Evolutionary conservation across 352 stramenopile genomes (phyloP).

Genomic region (Phytophthora hybrid): DNA sequence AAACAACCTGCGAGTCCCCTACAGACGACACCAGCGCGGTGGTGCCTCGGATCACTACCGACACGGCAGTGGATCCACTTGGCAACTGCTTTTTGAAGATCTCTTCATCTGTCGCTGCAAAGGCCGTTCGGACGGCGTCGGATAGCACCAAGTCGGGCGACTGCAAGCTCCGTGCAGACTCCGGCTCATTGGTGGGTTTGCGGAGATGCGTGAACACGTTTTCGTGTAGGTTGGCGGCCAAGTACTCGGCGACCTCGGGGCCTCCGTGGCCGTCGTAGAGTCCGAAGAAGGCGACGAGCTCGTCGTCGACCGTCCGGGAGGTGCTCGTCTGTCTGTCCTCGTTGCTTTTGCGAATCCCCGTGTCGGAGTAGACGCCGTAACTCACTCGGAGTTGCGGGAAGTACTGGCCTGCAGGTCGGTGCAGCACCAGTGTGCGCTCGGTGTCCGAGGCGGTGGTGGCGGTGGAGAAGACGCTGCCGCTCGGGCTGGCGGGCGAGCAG

Average conservation of each 20-base stretch:
- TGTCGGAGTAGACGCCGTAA: conserved; percentile 80
- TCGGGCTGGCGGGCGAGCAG: conserved; percentile 62
- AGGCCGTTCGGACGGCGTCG: conserved; percentile 55
- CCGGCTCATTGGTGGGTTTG: conserved; percentile 34
- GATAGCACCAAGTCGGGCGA: conserved; percentile 35
- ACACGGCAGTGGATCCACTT: conserved; percentile 77
- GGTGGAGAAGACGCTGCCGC: conserved; percentile 76
- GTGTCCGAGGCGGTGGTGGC: conserved; percentile 79
- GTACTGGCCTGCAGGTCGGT: conserved; percentile 58
- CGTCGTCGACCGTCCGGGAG: conserved; percentile 57
- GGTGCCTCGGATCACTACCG: conserved; percentile 63
- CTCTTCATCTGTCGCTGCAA: conserved; percentile 66
- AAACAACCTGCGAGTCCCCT: conserved; percentile 83
- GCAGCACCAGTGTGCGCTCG: conserved; percentile 70
- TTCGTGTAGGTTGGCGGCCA: conserved; percentile 66
- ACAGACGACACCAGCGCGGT: conserved; percentile 72
- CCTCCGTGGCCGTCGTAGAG: conserved; percentile 88
- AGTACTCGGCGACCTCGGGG: conserved; percentile 69
- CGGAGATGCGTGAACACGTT: conserved; percentile 65
- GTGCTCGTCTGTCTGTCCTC: conserved; percentile 74
- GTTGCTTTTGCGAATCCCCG: conserved; percentile 77
- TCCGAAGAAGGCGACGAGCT: conserved; percentile 84
- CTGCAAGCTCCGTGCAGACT: conserved; percentile 36
- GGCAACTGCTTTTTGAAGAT: conserved; percentile 80
- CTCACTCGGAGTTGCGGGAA: conserved; percentile 62